A percentile compares a stretch with the other conserved stretches of the same genome.
Evolutionary conservation across 2,329 filamentous ascomycete genomes (phyloP).

Genomic region (Penicillium sp.): DNA sequence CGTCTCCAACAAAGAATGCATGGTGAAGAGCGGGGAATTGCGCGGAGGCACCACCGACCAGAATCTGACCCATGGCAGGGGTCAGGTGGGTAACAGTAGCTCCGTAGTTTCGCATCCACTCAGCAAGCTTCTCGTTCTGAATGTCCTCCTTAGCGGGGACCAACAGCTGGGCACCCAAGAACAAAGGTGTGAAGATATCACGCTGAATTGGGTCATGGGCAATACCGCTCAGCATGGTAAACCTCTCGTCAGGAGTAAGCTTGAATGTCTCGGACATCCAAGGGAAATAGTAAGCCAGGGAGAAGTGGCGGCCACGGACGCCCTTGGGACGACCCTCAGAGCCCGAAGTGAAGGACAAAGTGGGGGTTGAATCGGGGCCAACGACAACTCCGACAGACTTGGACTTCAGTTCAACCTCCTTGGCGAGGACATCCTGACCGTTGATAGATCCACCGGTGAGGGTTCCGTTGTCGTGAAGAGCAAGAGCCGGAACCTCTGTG

Average conservation of each 20-base stretch:
- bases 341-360: constrained; percentile 74
- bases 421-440: constrained; percentile 69
- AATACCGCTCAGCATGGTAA: constrained; percentile 84
- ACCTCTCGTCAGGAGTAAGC: constrained; percentile 71
- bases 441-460: constrained; percentile 70
- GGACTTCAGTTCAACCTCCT: constrained; percentile 56
- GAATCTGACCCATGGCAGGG: constrained; percentile 93
- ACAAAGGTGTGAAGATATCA: constrained; percentile 90
- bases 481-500: constrained; percentile 74
- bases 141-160: constrained; percentile 84
- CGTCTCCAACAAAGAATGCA: constrained; percentile 90
- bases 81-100: constrained; percentile 87
- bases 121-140: constrained; percentile 78
- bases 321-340: constrained; percentile 81
- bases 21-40: constrained; percentile 76
- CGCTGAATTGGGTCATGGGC: constrained; percentile 64
- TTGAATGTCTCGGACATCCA: constrained; percentile 91
- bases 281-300: constrained; percentile 80
- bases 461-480: constrained; percentile 70
- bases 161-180: constrained; percentile 78
- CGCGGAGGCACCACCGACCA: constrained; percentile 80
- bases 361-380: constrained; percentile 82
- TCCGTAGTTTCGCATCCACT: constrained; percentile 80
- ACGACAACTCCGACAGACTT: constrained; percentile 73
- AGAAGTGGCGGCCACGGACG: constrained; percentile 85